These are phyloP conservation scores for Trichoderma sp. DNA, from an alignment of 2,329 filamentous ascomycete species.

Conservation along the genomic window DNA sequence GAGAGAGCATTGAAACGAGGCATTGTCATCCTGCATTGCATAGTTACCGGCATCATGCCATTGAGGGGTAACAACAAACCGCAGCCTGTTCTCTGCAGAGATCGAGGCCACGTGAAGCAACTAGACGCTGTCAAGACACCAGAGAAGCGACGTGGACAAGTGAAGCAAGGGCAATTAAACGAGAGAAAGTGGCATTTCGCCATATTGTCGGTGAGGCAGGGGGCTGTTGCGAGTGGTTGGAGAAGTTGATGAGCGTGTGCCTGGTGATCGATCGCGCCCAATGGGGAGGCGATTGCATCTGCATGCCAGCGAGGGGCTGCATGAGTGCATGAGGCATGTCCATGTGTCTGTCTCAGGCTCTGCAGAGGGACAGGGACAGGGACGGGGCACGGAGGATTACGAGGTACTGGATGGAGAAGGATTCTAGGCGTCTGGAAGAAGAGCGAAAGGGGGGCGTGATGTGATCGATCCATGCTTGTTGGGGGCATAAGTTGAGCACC, in stretches of 20 bases:
- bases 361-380: background rate
- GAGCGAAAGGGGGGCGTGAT: background rate
- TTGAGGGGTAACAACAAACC: background rate
- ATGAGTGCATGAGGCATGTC: background rate
- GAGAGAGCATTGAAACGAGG: background rate
- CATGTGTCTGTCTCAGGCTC: background rate
- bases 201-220: constrained; percentile 13
- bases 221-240: background rate
- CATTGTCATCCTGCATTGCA: background rate
- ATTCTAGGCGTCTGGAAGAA: background rate
- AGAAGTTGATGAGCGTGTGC: background rate
- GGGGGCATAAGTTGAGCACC: background rate
- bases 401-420: background rate
- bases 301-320: constrained; percentile 10
- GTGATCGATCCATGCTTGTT: background rate
- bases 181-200: background rate
- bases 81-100: background rate
- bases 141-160: background rate
- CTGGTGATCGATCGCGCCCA: constrained; percentile 7
- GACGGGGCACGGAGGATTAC: background rate
- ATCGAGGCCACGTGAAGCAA: background rate
- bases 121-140: background rate
- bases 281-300: constrained; percentile 2
- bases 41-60: background rate
- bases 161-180: background rate